Base-by-base conservation (phyloP, 352 stramenopile genomes). In the Pythium sp. region DNA sequence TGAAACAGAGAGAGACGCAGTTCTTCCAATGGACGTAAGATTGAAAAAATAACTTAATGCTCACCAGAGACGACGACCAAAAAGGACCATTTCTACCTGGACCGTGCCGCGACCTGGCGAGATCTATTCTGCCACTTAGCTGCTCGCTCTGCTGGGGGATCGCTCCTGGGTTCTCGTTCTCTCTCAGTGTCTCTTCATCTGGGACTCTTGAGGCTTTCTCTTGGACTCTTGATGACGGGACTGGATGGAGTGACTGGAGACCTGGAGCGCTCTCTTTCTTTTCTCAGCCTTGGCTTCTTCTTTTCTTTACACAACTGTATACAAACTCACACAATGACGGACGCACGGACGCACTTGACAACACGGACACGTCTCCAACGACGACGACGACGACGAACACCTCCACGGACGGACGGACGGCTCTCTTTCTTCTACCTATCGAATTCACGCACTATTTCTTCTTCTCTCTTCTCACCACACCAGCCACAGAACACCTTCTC, bases 21-120 rank as follows among this genome's bases (percentile, higher is more conserved):
- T 79, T 92, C 53, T 77, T 84, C 62, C 55, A 72, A 26, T 90
- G 82, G 82, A 73, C 74, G 30, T 66, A 59, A 49, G 36, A 67
- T 54, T 54, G 57, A 58, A 65, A 64, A 61, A 80, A 82, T 86
- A 82, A 81, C 38, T 82, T 86, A 81, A 65, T 55, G 70, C 68
- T 69, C 63, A 64, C 53, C 28, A 46, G 32, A 49, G 30, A 41
- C 36, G 28, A 62, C 47, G 30, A 62, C 26, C 65, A 26, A 47
- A 47, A 7, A 26, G 14, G 57, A 38, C 51, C 60, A 65, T 51
- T 58, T 58, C 60, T 24, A 49, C 32, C 60, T 65, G 60, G 51
- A 34, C 43, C 41, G 26, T 56, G 6, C 32, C 38, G 55, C 55
- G 24, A 28, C 49, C 46, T 58, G 46, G 18, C 18, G 46, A 58